phyloP scores from a whole-genome alignment of 179 eudicot species.

The Corrigiola litoralis region DNA sequence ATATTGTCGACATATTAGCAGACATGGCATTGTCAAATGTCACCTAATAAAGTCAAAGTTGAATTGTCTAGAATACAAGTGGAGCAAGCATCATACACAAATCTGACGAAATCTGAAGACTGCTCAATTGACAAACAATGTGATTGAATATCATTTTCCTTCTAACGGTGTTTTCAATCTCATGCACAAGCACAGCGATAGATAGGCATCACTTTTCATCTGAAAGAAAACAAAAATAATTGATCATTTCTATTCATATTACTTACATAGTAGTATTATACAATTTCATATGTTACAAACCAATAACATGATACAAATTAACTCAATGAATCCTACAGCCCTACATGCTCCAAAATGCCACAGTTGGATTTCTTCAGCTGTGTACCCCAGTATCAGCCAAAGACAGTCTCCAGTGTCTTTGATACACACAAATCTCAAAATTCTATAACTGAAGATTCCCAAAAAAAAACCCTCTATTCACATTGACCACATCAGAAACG shows the following conservation, averaged over 20 bases:
- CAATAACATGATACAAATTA: not conserved
- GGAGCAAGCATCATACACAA: no score
- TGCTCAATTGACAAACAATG: no score
- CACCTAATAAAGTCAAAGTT: no score
- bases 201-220: no score
- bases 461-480: slow-evolving; percentile 12
- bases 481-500: slow-evolving; percentile 12
- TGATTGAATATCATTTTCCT: no score
- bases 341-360: not conserved
- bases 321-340: not conserved
- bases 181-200: no score
- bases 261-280: slow-evolving; percentile 14
- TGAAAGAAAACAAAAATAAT: slow-evolving; percentile 1
- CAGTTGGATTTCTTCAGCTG: not conserved
- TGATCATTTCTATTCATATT: not conserved
- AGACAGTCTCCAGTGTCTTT: slow-evolving; percentile 3
- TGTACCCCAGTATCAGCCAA: slow-evolving; percentile 1
- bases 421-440: not conserved
- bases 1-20: no score
- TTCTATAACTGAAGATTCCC: not conserved
- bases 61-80: no score
- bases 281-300: slow-evolving; percentile 15
- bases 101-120: no score
- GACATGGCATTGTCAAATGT: no score
- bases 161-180: no score